phyloP scores from a whole-genome alignment of 257 asterid genomes.

The Salvia splendens region DNA sequence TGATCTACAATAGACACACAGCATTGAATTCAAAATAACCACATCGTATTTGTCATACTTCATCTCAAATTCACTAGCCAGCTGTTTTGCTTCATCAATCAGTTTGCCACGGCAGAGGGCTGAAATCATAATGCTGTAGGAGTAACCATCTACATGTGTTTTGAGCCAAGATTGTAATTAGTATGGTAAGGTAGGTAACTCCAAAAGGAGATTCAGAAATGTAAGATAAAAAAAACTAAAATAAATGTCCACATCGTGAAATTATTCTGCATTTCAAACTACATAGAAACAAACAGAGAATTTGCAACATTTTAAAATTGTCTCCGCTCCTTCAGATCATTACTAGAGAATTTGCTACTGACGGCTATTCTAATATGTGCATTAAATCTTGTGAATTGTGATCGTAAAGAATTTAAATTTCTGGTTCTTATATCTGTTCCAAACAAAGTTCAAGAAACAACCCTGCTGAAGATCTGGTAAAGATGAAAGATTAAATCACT shows the following conservation, averaged over 20 bases:
- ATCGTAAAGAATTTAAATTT: not conserved
- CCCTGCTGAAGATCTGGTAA: not conserved
- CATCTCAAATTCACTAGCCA: slow-evolving; percentile 77
- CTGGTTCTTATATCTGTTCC: not conserved
- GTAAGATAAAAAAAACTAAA: slow-evolving; percentile 20
- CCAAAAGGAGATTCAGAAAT: slow-evolving; percentile 13
- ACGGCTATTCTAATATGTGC: not conserved
- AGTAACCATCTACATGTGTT: slow-evolving; percentile 72
- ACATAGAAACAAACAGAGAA: slow-evolving; percentile 1
- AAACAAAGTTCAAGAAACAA: slow-evolving; percentile 7
- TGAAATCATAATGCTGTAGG: slow-evolving; percentile 94
- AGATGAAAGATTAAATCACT: not conserved
- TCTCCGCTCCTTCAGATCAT: not conserved
- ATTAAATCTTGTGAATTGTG: slow-evolving; percentile 2
- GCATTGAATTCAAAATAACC: slow-evolving; percentile 89
- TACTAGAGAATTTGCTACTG: not conserved
- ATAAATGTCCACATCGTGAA: not conserved
- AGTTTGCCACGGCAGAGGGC: slow-evolving; percentile 79
- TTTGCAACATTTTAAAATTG: not conserved
- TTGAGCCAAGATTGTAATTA: slow-evolving; percentile 33
- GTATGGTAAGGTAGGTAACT: slow-evolving; percentile 24
- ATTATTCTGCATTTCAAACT: slow-evolving; percentile 17
- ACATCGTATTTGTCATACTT: slow-evolving; percentile 82
- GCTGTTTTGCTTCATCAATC: slow-evolving; percentile 82
- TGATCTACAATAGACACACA: slow-evolving; percentile 85